Base-by-base conservation (phyloP, 768 basidiomycete species). In the Leucosporidium scottii region DNA sequence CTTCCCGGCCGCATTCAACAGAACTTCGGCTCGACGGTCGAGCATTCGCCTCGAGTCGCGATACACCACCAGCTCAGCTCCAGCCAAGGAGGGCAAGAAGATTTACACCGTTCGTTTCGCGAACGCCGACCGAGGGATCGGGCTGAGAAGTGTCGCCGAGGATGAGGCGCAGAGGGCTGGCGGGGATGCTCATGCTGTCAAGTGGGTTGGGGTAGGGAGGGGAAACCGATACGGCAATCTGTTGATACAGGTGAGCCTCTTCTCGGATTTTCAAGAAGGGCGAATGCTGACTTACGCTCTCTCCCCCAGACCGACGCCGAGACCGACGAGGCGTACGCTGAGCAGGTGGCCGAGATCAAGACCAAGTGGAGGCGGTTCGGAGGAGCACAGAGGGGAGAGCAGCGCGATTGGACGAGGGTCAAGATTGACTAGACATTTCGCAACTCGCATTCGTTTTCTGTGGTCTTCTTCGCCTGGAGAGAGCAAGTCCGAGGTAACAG, bases 361-460 rank as follows among this genome's bases (percentile, higher is more conserved):
- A 61, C 61, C 50, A 59, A 59, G 34, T 69, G 68, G 68, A 18
- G 68, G 23, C 56, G 56, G 13, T 69, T 69, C 47, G 68, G 68
- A 18, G 51, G 56, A 8, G 39, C 39, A 17, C 39, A 44, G 39
- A 44, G 39, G 15, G 55, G 59, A 21, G 61, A 59, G 30, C n/a
- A 18, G 7, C 59, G 63, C 3, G 64, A 69, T 27, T 69, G 68
- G 68, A 55, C 61, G 9, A 34, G n/a, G 15, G 64, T 69, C 1
- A 54, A 36, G 39, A 59, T 69, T 9, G 68, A 69, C 18, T 54
- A 44, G 39, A 44, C 8, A 6, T 44, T 44, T 44, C 39, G 39
- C 39, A 44, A 9, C 3, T 44, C 39, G 39, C 39, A 44, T 44
- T 44, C 39, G 39, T 44, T 44, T 10, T 34, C 34, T 44, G 39